Base-by-base conservation (phyloP, 768 basidiomycete genomes). In the Lactarius psammicola region DNA sequence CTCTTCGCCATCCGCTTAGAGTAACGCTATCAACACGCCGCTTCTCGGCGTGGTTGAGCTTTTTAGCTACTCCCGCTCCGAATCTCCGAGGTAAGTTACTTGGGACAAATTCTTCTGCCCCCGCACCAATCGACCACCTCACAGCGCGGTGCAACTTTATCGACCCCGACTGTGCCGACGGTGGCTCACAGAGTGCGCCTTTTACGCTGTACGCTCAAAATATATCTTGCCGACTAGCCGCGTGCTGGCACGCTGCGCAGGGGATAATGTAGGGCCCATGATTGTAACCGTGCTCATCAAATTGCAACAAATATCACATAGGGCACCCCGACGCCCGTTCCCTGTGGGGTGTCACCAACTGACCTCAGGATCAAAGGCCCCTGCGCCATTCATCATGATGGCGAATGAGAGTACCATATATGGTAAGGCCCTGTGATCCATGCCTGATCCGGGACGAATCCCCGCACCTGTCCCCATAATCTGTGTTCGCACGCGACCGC, bases 141-240 rank as follows among this genome's bases (percentile, higher is more conserved):
- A 36, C 34, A 13, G 54, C 13, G 4, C 34, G 56, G 58, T 42
- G 15, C 36, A 64, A 63, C 23, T 54, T 56, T 28, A n/a, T 58
- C 30, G 26, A 40, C 34, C 20, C 49, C n/a, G 38, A 60, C 15
- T 40, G 36, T n/a, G 59, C 65, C 59, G 54, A 62, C 18, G 5
- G 4, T 18, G n/a, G 53, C n/a, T n/a, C n/a, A n/a, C n/a, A n/a
- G n/a, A n/a, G 46, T 34, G 65, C 60, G 65, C n/a, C 20, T 9
- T 66, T 66, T 66, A 66, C 61, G 65, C 65, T 30, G 56, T 66
- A 56, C 60, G 65, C 28, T 36, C 28, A 55, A 33, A 4, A 44
- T 9, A 9, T 7, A 34, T 38, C 13, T 31, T 20, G 55, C 20
- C 18, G 18, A 18, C 55, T 56, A 23, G 20, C 18, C 55, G 18